Conservation (phyloP, 2,329 filamentous ascomycete species). For the Cladosporium sp. region DNA sequence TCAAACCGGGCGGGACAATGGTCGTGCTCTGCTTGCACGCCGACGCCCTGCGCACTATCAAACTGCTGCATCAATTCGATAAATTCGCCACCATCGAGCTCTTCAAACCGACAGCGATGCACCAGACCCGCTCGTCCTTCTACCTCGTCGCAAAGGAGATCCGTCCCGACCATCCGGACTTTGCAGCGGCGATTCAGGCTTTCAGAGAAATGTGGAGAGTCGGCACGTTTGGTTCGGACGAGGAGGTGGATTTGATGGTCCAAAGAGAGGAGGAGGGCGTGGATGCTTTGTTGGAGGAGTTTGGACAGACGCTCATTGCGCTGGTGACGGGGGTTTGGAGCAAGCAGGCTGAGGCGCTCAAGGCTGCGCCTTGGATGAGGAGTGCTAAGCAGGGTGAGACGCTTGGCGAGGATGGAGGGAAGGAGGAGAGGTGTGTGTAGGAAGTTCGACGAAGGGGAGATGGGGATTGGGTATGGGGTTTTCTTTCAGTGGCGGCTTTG, state of each 20-base stretch:
- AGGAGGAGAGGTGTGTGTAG: too few species aligned
- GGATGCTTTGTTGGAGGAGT: background rate
- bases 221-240: background rate
- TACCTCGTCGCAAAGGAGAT: slow-evolving; percentile 22
- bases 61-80: background rate
- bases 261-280: background rate
- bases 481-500: too few species aligned
- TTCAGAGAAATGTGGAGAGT: background rate
- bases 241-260: background rate
- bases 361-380: background rate
- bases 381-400: too few species aligned
- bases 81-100: slow-evolving; percentile 14
- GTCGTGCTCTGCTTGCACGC: slow-evolving; percentile 43
- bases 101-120: slow-evolving; percentile 19
- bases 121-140: slow-evolving; percentile 22
- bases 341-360: background rate
- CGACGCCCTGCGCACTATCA: background rate
- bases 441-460: too few species aligned
- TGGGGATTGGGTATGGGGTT: too few species aligned
- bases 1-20: slow-evolving; percentile 47
- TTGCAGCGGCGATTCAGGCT: background rate
- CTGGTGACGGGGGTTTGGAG: background rate
- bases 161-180: background rate
- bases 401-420: too few species aligned
- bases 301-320: background rate